These are phyloP conservation scores for Ilyonectria sp. DNA, from an alignment of 2,329 filamentous ascomycete species.

Conservation along the genomic window DNA sequence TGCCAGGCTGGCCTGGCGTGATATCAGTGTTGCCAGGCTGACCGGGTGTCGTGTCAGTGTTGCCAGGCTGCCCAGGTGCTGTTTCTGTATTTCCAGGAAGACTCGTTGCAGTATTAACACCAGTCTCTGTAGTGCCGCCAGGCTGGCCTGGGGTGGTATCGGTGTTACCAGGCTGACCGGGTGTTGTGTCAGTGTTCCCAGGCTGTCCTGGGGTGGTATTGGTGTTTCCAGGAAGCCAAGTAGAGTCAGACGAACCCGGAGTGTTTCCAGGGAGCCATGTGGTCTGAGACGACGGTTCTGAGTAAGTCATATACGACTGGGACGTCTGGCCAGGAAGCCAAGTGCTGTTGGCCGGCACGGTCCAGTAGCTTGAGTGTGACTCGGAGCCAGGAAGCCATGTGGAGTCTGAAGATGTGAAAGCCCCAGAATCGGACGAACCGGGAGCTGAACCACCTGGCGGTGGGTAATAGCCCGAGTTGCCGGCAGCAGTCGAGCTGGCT, in stretches of 20 bases:
- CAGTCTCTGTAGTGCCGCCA: background rate
- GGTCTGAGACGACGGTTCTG: background rate
- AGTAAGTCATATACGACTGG: background rate
- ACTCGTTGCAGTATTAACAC: background rate
- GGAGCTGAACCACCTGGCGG: background rate
- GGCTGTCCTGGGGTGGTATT: background rate
- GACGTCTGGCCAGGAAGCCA: background rate
- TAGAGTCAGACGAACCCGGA: background rate
- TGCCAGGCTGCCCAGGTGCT: background rate
- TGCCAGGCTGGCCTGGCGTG: background rate
- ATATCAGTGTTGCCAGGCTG: background rate
- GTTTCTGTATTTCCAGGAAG: background rate
- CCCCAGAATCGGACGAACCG: background rate
- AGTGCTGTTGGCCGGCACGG: background rate
- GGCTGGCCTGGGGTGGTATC: background rate
- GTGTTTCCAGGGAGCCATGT: conserved; percentile 1
- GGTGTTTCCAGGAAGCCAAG: background rate
- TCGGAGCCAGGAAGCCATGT: background rate
- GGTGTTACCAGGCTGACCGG: background rate
- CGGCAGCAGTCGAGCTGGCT: background rate
- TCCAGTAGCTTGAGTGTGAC: background rate
- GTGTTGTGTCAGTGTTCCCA: background rate
- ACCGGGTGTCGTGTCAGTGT: background rate
- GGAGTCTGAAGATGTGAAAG: background rate
- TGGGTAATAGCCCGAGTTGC: background rate